Base-by-base conservation (phyloP, 106 monocot genomes). In the Platanthera guangdongensis region DNA sequence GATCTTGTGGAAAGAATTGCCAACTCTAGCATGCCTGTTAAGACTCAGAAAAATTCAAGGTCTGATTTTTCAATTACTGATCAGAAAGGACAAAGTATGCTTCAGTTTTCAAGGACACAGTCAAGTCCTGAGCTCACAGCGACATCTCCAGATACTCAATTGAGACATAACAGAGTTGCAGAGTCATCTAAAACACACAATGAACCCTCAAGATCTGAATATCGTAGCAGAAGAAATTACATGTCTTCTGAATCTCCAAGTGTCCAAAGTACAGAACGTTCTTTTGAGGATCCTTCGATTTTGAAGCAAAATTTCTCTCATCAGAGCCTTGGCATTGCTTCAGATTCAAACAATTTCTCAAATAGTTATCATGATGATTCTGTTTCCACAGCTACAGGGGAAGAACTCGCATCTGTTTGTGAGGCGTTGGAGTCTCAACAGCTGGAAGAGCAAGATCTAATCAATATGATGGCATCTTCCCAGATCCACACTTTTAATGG, bases 111-210 rank as follows among this genome's bases (percentile, higher is more conserved):
- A 63, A 88, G 95, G 82, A 89, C 92, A 51, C 88, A 63, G 9
- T 95, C 95, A n/a, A 92, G 88, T 78, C 95, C 95, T 53, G 90
- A 92, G 32, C 82, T 95, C 57, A 88, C 83, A 32, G 85, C 82
- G 50, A 21, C 92, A 55, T 84, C 85, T 75, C 19, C 76, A 13
- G 83, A 77, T 8, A 72, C 69, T 72, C 70, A 71, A 2, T 77
- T 65, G 12, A 84, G 78, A 55, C 87, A 28, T 57, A 78, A 21
- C 57, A 79, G 72, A 82, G 57, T 76, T 45, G 28, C 76, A 49
- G 85, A 86, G 19, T 52, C 71, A 45, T 74, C 52, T 12, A 86
- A 90, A 85, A 78, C 69, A 25, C 77, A 82, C 18, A 48, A 84
- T 57, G 55, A 79, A 50, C 71, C 51, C 76, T 14, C 74, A 62